A percentile compares a stretch with the other conserved stretches of the same genome.
Evolutionary conservation across 176 grass and related monocot genomes (phyloP).

Genomic region (Oryza glaberrima): DNA sequence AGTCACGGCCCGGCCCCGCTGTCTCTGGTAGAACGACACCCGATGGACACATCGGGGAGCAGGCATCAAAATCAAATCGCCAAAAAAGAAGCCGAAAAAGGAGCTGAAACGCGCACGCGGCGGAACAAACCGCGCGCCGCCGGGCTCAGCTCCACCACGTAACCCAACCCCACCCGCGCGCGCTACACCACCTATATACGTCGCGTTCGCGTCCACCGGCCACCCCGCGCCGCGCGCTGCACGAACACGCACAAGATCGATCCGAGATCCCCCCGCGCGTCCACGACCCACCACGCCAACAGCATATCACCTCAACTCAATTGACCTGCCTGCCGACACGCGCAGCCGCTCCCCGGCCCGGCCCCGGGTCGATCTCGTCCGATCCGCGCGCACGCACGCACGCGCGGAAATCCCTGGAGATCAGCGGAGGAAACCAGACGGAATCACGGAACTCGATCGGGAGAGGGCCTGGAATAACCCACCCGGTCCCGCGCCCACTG

Average conservation of each 20-base stretch:
- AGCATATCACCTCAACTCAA: neutral
- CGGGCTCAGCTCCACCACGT: slow-evolving; percentile 12
- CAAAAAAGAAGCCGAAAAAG: neutral
- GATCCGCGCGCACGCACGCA: neutral
- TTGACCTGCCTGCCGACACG: neutral
- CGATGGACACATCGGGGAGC: slow-evolving; percentile 21
- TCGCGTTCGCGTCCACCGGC: too few relatives aligned
- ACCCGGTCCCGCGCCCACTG: neutral
- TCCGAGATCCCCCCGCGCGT: too few relatives aligned
- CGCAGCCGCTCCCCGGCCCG: too few relatives aligned
- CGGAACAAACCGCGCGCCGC: slow-evolving; percentile 42
- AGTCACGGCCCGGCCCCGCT: neutral
- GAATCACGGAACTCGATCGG: neutral
- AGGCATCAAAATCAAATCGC: neutral
- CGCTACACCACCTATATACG: too few relatives aligned
- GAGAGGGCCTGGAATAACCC: neutral
- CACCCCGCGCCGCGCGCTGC: too few relatives aligned
- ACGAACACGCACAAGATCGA: neutral
- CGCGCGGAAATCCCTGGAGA: neutral
- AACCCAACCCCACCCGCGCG: neutral
- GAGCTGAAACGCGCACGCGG: slow-evolving; percentile 4
- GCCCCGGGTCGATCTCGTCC: neutral
- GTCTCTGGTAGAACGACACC: slow-evolving; percentile 32
- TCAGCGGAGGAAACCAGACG: neutral
- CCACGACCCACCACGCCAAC: neutral